A percentile compares a stretch with the other conserved stretches of the same genome.
Evolutionary conservation across 192 early-diverging fungal genomes (phyloP).

Genomic region (Coemansia sp.): DNA sequence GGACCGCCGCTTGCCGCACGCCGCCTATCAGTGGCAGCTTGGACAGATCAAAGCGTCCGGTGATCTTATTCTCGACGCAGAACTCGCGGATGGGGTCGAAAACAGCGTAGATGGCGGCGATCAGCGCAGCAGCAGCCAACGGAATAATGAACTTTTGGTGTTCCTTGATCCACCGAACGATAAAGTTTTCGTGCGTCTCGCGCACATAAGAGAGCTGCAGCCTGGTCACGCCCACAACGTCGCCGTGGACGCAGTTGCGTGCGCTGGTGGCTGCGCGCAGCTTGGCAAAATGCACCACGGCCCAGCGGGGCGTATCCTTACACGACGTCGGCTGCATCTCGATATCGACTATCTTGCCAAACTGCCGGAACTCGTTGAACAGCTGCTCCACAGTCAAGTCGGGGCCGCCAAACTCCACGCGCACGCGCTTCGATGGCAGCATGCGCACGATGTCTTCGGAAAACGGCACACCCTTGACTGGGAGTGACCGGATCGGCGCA

Average conservation of each 20-base stretch:
- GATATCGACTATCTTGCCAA: conserved; percentile 84
- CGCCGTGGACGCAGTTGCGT: conserved; percentile 88
- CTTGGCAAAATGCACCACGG: conserved; percentile 74
- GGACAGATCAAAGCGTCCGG: conserved; percentile 70
- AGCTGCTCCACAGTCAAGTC: conserved; percentile 68
- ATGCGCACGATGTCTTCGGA: conserved; percentile 67
- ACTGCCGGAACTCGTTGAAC: conserved; percentile 72
- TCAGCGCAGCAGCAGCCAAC: conserved; percentile 65
- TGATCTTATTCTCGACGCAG: conserved; percentile 82
- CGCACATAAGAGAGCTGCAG: conserved; percentile 64
- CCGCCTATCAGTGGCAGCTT: conserved; percentile 39
- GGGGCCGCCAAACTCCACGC: conserved; percentile 76
- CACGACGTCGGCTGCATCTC: conserved; percentile 57
- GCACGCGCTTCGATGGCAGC: conserved; percentile 55
- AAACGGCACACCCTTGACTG: conserved; percentile 70
- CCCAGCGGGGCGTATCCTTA: conserved; percentile 80
- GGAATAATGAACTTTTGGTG: conserved; percentile 80
- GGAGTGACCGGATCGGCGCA: conserved; percentile 60
- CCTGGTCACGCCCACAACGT: conserved; percentile 65
- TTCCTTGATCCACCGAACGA: conserved; percentile 66
- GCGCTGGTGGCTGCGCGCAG: conserved; percentile 88
- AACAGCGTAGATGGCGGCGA: conserved; percentile 73
- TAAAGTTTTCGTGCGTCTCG: conserved; percentile 56
- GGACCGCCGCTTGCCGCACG: conserved; percentile 33
- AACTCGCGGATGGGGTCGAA: conserved; percentile 94